A percentile compares a stretch with the other conserved stretches of the same genome.
Evolutionary conservation across 2,329 filamentous ascomycete species (phyloP).

Genomic region (Monosporascus cannonballus): DNA sequence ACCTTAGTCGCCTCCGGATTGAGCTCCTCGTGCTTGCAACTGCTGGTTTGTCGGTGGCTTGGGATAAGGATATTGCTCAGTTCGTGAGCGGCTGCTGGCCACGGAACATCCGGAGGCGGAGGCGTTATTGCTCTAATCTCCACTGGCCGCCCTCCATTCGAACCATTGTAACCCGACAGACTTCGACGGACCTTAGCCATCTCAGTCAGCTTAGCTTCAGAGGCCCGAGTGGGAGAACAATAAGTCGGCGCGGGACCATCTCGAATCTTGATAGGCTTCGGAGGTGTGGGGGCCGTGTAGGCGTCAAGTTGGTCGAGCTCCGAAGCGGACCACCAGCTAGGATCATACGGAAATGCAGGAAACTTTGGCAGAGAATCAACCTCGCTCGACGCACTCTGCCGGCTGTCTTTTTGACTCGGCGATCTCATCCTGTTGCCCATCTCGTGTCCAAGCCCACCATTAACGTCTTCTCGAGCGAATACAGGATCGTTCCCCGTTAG

Average conservation of each 20-base stretch:
- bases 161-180: constrained; percentile 46
- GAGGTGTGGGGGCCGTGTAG: constrained; percentile 43
- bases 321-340: constrained; percentile 62
- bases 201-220: constrained; percentile 70
- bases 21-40: constrained; percentile 73
- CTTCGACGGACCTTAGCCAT: constrained; percentile 60
- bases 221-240: constrained; percentile 82
- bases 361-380: constrained; percentile 22
- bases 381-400: constrained; percentile 25
- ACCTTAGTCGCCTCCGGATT: constrained; percentile 59
- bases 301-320: constrained; percentile 66
- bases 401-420: constrained; percentile 22
- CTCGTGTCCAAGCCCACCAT: constrained; percentile 47
- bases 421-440: constrained; percentile 49
- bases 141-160: constrained; percentile 20
- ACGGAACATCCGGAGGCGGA: constrained; percentile 75
- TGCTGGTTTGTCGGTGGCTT: constrained; percentile 64
- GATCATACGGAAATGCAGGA: constrained; percentile 49
- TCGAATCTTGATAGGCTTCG: constrained; percentile 48
- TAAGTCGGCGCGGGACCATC: constrained; percentile 62
- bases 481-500: constrained; percentile 54
- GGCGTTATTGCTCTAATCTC: constrained; percentile 49
- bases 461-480: constrained; percentile 29
- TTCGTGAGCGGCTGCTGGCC: constrained; percentile 78
- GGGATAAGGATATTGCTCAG: constrained; percentile 80